Evolutionary conservation across 768 basidiomycete genomes (phyloP).

Genomic region (Lactarius akahatsu): DNA sequence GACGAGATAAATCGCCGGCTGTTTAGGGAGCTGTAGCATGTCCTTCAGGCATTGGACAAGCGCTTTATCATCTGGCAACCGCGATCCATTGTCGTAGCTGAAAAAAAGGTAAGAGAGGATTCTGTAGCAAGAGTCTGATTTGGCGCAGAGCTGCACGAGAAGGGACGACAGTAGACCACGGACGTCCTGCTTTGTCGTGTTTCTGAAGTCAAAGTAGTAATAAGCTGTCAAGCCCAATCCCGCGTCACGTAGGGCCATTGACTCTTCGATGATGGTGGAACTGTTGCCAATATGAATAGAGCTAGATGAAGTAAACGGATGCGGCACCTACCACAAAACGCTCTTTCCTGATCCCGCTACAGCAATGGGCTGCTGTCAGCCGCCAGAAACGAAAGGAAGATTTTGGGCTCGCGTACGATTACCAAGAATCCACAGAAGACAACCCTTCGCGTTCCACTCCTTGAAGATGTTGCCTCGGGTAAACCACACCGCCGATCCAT

Average conservation of each 20-base stretch:
- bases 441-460: conserved; percentile 4
- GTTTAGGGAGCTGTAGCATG: background rate
- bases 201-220: conserved; percentile 10
- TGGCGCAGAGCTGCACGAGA: conserved; percentile 1
- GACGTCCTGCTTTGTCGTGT: conserved; percentile 1
- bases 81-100: background rate
- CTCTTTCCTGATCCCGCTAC: conserved; percentile 3
- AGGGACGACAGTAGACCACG: conserved; percentile 3
- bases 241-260: background rate
- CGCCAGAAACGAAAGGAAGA: rapidly evolving
- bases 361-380: background rate
- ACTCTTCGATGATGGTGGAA: conserved; percentile 3
- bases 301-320: rapidly evolving
- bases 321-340: background rate
- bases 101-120: background rate
- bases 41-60: background rate
- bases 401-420: background rate
- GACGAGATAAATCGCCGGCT: background rate
- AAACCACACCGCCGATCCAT: conserved; percentile 4
- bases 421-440: background rate
- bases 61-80: background rate
- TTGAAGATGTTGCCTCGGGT: background rate
- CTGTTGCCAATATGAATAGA: background rate
- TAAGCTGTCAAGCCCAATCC: background rate
- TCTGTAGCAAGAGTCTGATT: background rate